Evolutionary conservation across 352 stramenopile species (phyloP), one percentile per base, ranked within the genome.

Genomic region (Globisporangium canariense): DNA sequence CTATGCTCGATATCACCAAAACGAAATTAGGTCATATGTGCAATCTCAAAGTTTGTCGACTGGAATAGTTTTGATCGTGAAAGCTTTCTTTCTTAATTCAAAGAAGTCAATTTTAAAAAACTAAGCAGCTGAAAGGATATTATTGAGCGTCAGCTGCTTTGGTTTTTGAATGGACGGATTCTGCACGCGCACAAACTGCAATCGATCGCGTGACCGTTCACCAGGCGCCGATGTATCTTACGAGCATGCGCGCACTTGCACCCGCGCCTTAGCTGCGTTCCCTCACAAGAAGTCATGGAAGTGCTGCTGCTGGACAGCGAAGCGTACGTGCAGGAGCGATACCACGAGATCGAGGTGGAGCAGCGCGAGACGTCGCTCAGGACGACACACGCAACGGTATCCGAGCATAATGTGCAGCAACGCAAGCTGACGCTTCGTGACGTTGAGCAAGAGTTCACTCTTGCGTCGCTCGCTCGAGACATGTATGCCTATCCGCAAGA

Each of bases 281-380:
- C 49, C 5, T 38, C 22, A 13, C 6, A 25, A n/a, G 25, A 47
- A 46, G 41, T 16, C 20, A 91, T 90, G 84, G 81, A 91, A 69
- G 84, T 78, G 62, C 71, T 89, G 60, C 69, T 78, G 16, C 69
- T 89, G 9, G 60, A 59, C 13, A 75, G 85, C 41, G 55, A 53
- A 2, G 67, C 53, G 60, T 90, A 81, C 62, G 76, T 92, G n/a
- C 55, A 68, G 22, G 75, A 81, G 43, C 70, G 75, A 1, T 83
- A 81, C 55, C 64, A 71, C n/a, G 69, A 79, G 45, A 60, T 92
- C 14, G 66, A 78, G 46, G 41, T 50, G 0, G 62, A 75, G 10
- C 58, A 56, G 4, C 61, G 49, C 34, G 45, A 55, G 0, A 51
- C 61, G 4, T 18, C 20, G 18, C 22, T 25, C 13, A 52, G 30